phyloP scores from a whole-genome alignment of 2,329 filamentous ascomycete species.

The Neoscytalidium dimidiatum region DNA sequence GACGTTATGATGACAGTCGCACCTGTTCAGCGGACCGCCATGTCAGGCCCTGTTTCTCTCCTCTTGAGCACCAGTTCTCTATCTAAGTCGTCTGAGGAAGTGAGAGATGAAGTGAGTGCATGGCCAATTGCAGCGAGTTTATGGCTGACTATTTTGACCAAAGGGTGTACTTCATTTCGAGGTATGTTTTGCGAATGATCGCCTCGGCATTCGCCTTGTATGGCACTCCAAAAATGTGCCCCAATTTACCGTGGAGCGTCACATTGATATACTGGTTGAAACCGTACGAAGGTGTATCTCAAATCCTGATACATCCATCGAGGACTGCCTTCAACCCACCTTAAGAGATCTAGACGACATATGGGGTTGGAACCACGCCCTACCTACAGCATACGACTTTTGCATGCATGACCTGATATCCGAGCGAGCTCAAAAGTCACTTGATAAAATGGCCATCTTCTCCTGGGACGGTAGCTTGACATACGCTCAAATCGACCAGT shows the following conservation, averaged over 20 bases:
- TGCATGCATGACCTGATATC: constrained; percentile 53
- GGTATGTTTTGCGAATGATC: constrained; percentile 25
- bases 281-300: constrained; percentile 41
- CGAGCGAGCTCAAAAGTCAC: constrained; percentile 37
- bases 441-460: constrained; percentile 36
- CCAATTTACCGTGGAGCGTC: constrained; percentile 46
- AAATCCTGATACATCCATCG: constrained; percentile 32
- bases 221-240: constrained; percentile 47
- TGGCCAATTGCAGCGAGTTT: background rate
- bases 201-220: constrained; percentile 40
- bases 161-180: background rate
- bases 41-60: background rate
- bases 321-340: constrained; percentile 37
- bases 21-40: background rate
- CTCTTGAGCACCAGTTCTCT: background rate
- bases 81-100: background rate
- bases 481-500: constrained; percentile 18
- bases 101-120: background rate
- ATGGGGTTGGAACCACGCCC: constrained; percentile 51
- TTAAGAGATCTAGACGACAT: constrained; percentile 47
- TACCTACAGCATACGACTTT: constrained; percentile 46
- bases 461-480: constrained; percentile 20
- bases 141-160: background rate
- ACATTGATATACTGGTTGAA: constrained; percentile 46
- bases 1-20: background rate